Evolutionary conservation across 129 eudicot genomes (phyloP).

Genomic region (Flaveria bidentis): DNA sequence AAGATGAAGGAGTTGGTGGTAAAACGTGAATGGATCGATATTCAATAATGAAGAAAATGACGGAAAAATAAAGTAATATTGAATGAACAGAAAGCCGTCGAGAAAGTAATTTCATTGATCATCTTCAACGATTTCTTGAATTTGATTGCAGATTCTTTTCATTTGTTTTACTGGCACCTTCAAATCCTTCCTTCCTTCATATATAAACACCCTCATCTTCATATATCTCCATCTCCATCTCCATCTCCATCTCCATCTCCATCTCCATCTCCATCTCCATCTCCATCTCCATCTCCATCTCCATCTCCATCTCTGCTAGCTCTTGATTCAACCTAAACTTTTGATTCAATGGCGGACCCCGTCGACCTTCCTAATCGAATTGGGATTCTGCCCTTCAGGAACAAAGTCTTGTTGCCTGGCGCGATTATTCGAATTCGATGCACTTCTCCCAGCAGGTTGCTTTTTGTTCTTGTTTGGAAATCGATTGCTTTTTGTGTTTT

Average conservation of each 20-base stretch:
- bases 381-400: slow-evolving; percentile 91
- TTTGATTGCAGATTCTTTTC: not conserved
- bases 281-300: not conserved
- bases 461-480: not conserved
- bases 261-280: too few relatives aligned
- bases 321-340: not conserved
- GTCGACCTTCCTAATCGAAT: slow-evolving; percentile 80
- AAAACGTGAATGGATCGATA: not conserved
- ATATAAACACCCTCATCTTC: slow-evolving; percentile 14
- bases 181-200: not conserved
- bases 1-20: not conserved
- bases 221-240: too few relatives aligned
- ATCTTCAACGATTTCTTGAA: not conserved
- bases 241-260: not conserved
- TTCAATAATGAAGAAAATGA: not conserved
- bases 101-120: not conserved
- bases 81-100: slow-evolving; percentile 44
- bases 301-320: not conserved
- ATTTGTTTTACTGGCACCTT: slow-evolving; percentile 6
- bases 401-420: slow-evolving; percentile 91
- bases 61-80: not conserved
- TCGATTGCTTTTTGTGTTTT: slow-evolving; percentile 10
- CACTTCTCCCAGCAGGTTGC: slow-evolving; percentile 92
- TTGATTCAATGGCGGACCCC: slow-evolving; percentile 64
- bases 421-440: slow-evolving; percentile 82